Base-by-base conservation (phyloP, 805 yeast species). In the Candida oleophila region DNA sequence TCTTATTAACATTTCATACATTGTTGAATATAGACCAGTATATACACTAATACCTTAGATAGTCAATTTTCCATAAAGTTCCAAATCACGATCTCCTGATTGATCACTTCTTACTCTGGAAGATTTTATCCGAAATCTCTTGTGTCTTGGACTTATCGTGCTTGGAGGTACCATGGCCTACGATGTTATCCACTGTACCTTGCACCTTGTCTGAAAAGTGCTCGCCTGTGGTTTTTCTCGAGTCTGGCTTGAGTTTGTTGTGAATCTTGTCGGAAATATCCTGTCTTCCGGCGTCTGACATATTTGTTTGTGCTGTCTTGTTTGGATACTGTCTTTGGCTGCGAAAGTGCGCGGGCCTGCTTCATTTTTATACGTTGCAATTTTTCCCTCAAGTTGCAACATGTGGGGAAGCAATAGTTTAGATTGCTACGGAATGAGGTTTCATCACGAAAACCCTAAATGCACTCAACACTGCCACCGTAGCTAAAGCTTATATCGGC, bases 221-320 rank as follows among this genome's bases (percentile, higher is more conserved):
- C 57, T 68, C 74, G 20, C 57, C 49, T 42, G 68, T 60, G 35
- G 66, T 49, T 66, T 71, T 71, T 56, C 69, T 63, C 45, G 67
- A 61, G 58, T 71, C 71, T 56, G 76, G 77, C 58, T 61, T 69
- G 33, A 71, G 57, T 44, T 69, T 64, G 42, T 69, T 58, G 42
- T 49, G 44, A 48, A 67, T 56, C 56, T 70, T 71, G 57, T 68
- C 74, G 46, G 64, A 53, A 53, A 70, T 60, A 53, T 64, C 64
- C 66, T 71, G 64, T 61, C 76, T 67, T 51, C 75, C 76, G 36
- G 61, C 47, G 66, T 71, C 75, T 52, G 73, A 62, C 76, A 71
- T 71, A 4, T 36, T 55, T 39, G 34, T 35, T 42, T 47, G 38
- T 42, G 38, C 16, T n/a, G 38, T 35, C 14, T 7, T 33, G n/a